Conservation (phyloP, 805 yeast genomes). For the Candida silvicultrix region DNA sequence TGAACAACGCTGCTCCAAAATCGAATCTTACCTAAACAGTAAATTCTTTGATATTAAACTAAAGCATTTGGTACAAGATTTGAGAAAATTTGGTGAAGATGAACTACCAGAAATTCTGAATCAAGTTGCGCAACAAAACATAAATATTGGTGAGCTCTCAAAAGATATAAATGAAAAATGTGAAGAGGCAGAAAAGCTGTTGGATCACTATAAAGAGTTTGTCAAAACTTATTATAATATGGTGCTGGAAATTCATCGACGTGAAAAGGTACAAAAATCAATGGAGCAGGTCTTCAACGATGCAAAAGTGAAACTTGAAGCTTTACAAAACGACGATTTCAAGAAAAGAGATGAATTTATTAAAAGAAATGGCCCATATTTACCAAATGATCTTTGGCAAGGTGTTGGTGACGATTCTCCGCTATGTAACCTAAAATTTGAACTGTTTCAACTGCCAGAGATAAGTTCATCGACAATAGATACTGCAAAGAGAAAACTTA, state of each 20-base stretch:
- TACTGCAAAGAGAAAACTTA: neutral
- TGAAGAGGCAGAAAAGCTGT: slow-evolving; percentile 26
- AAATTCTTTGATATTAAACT: slow-evolving; percentile 22
- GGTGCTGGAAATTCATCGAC: slow-evolving; percentile 45
- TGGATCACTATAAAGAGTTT: slow-evolving; percentile 45
- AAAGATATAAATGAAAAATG: slow-evolving; percentile 11
- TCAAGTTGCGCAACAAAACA: slow-evolving; percentile 6
- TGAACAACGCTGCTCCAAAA: slow-evolving; percentile 12
- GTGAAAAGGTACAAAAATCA: slow-evolving; percentile 34
- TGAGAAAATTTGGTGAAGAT: slow-evolving; percentile 20
- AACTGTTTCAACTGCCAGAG: slow-evolving; percentile 13
- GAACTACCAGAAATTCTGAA: slow-evolving; percentile 7
- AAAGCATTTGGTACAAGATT: slow-evolving; percentile 11
- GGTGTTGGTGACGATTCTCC: slow-evolving; percentile 28
- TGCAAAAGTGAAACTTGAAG: slow-evolving; percentile 33
- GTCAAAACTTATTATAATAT: slow-evolving; percentile 45
- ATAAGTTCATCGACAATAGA: slow-evolving; percentile 13
- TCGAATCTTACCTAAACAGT: slow-evolving; percentile 25
- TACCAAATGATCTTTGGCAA: slow-evolving; percentile 50
- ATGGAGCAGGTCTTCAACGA: slow-evolving; percentile 34
- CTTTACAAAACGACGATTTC: slow-evolving; percentile 38
- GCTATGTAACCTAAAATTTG: slow-evolving; percentile 21
- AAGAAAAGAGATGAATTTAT: slow-evolving; percentile 37
- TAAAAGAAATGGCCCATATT: slow-evolving; percentile 41
- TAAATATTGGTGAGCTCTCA: slow-evolving; percentile 5